Evolutionary conservation across 139 green algal genomes (phyloP), one percentile per base, ranked within the genome.

Genomic region (Pedinophyceae sp.): DNA sequence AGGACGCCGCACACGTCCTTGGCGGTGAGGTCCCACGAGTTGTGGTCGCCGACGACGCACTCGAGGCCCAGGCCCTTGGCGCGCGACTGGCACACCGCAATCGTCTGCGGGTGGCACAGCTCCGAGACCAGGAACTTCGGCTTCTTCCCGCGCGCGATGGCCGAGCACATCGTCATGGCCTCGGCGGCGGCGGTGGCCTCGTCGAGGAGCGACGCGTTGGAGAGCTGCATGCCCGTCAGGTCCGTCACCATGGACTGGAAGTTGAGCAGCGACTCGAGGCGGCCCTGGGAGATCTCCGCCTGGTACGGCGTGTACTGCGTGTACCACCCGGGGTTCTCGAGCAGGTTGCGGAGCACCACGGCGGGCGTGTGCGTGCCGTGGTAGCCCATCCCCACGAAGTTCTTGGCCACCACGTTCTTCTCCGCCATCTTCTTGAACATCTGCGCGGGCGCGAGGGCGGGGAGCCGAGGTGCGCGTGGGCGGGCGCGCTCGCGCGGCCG

Each of bases 231-330:
- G 46, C 73, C 88, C 1, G 92, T 99, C 30, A 99, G 68, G 65
- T 99, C 92, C 27, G 72, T 79, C 7, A 99, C 70, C 76, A 97
- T 79, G 27, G 92, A 97, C 79, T 99, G 92, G 76, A 94, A 99
- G 80, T 95, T 97, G 20, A 99, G 73, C 61, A 99, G 77, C 7
- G 80, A 92, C 80, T 99, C 92, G 61, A 99, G 74, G 53, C 74
- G 59, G 43, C 75, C 86, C 79, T 94, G 86, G 1, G 80, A 72
- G 55, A 94, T 94, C 66, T 94, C 86, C 25, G 86, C 80, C 76
- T 97, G 92, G 80, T 99, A 99, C 28, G 92, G 92, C 15, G 92
- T 99, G 81, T 99, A 99, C 77, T 99, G 92, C 1, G 92, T 99
- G 87, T 99, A 99, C 92, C 92, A 99, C 16, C 92, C 92, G 6